These are phyloP conservation scores for Apiospora saccharicola DNA, from an alignment of 2,329 filamentous ascomycete species.

Conservation along the genomic window DNA sequence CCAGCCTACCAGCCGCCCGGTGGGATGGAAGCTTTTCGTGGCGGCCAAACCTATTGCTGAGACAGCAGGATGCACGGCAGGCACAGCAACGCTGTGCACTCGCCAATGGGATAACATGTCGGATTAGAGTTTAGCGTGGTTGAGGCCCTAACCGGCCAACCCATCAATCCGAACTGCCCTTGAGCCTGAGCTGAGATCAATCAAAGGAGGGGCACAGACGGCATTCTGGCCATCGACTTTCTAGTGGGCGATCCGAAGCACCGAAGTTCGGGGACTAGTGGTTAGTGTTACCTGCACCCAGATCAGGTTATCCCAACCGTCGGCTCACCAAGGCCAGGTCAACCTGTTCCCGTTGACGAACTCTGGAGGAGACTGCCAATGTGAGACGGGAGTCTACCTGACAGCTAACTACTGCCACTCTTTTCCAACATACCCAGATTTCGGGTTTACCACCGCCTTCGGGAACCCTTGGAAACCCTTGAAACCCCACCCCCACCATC, in stretches of 20 bases:
- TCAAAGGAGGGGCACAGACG: background rate
- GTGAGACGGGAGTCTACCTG: background rate
- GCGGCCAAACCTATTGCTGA: conserved; percentile 19
- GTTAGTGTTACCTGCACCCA: background rate
- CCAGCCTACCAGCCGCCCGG: background rate
- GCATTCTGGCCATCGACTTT: background rate
- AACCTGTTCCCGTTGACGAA: background rate
- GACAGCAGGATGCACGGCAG: background rate
- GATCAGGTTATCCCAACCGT: conserved; percentile 7
- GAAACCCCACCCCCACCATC: conserved; percentile 8
- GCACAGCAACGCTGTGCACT: background rate
- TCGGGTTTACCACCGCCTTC: background rate
- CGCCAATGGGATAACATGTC: conserved; percentile 23
- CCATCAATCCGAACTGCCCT: background rate
- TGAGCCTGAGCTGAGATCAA: background rate
- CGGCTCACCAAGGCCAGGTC: background rate
- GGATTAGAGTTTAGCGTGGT: conserved; percentile 25
- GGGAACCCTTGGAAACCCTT: background rate
- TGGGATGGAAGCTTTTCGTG: background rate
- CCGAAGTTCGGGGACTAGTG: conserved; percentile 8
- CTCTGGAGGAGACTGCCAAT: background rate
- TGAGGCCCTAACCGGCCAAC: background rate
- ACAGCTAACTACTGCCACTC: background rate
- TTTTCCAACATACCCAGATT: background rate
- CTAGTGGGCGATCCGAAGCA: background rate